Base-by-base conservation (phyloP, 1,284 basidiomycete genomes). In the Puccinia novopanici region DNA sequence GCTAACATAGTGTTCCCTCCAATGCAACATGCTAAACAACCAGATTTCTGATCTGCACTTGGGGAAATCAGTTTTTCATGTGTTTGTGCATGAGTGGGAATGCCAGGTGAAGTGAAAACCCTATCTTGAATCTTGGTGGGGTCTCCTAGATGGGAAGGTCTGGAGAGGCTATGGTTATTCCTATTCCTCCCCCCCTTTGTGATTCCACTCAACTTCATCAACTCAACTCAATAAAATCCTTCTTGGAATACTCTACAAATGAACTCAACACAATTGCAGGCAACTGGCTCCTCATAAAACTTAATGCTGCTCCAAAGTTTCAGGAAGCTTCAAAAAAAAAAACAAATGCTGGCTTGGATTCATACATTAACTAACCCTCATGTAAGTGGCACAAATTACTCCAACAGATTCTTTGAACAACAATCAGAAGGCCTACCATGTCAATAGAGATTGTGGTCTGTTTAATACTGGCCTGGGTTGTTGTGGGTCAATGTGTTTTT, bases 21-120 rank as follows among this genome's bases (percentile, higher is more conserved):
- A 42, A 22, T 37, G 12, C n/a, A 27, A 27, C 3, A n/a, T 72
- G 13, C 45, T 72, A 22, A 37, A 17, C 27, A 24, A 72, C 12
- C 70, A 37, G 24, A n/a, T 45, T 15, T 9, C 19, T 1, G 34
- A 54, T 17, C n/a, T 72, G 19, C 4, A 8, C 9, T 72, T 45
- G 50, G 70, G 24, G 12, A 72, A 17, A 2, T 72, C 70, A 6
- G 45, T 45, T 45, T 45, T 45, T 45, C 45, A 45, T 15, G 45
- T 15, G 45, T 45, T 8, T 15, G 48, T 27, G 6, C 70, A 72
- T 54, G 17, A 72, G 37, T 72, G 70, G 70, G n/a, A 13, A 2
- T 72, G 70, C 54, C 70, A 72, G 45, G 54, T 72, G 2, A 45
- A 30, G 19, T 72, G 22, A 22, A 72, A 72, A 27, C 70, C 48